Evolutionary conservation across 2,329 filamentous ascomycete species (phyloP).

Genomic region (Hypoxylon sp.): DNA sequence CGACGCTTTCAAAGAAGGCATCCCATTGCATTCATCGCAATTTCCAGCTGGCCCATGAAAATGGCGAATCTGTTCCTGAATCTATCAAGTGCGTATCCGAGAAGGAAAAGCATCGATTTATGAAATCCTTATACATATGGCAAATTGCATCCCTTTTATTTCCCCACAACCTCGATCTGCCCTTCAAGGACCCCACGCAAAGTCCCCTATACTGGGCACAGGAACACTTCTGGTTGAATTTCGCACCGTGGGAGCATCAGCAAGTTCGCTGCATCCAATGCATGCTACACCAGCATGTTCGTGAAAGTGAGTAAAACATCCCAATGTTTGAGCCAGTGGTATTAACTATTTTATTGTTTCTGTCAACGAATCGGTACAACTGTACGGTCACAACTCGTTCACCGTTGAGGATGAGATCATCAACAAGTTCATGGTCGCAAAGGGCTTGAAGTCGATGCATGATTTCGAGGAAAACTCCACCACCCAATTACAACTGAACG

Average conservation of each 20-base stretch:
- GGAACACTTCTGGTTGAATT: not conserved
- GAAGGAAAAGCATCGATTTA: not conserved
- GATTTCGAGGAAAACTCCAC: too few species aligned
- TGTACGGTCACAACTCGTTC: too few species aligned
- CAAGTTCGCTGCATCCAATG: slow-evolving; percentile 16
- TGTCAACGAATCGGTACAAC: too few species aligned
- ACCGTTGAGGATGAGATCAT: too few species aligned
- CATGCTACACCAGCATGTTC: not conserved
- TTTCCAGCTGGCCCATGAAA: not conserved
- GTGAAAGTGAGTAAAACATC: slow-evolving; percentile 1
- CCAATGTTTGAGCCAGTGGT: not conserved
- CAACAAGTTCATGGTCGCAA: too few species aligned
- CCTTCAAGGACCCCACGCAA: not conserved
- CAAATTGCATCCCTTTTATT: slow-evolving; percentile 9
- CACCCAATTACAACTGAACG: too few species aligned
- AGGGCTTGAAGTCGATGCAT: too few species aligned
- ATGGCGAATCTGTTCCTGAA: not conserved
- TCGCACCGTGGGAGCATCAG: slow-evolving; percentile 18
- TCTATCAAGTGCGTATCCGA: not conserved
- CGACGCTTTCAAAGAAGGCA: not conserved
- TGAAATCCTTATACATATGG: slow-evolving; percentile 4
- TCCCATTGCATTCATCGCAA: not conserved
- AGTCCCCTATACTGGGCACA: not conserved
- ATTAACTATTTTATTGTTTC: too few species aligned
- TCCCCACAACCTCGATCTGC: not conserved